phyloP scores from a whole-genome alignment of 2,329 filamentous ascomycete species.

The Fusarium azukiicola region DNA sequence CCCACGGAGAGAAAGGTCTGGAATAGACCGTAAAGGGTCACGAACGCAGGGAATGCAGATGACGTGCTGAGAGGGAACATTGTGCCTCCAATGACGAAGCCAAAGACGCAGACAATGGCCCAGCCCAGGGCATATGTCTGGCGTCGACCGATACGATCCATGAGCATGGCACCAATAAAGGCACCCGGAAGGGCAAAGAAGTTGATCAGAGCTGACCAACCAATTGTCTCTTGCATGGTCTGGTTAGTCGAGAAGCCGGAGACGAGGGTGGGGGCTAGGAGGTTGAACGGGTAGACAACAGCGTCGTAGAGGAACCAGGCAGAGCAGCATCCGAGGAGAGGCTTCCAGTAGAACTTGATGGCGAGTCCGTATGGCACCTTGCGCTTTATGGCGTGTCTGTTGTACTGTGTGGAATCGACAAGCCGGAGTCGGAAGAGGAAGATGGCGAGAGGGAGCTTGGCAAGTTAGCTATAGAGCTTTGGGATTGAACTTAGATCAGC shows the following conservation, averaged over 20 bases:
- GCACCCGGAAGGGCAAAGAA: constrained; percentile 70
- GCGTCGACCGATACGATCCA: constrained; percentile 70
- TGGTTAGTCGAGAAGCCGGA: constrained; percentile 41
- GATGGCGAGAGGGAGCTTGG: constrained; percentile 70
- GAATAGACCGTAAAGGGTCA: constrained; percentile 1
- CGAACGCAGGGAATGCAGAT: constrained; percentile 66
- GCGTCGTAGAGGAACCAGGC: constrained; percentile 78
- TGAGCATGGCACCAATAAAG: constrained; percentile 71
- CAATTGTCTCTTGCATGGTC: constrained; percentile 48
- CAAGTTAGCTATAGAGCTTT: not conserved
- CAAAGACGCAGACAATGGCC: constrained; percentile 71
- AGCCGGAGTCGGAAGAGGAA: constrained; percentile 78
- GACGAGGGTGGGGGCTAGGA: constrained; percentile 61
- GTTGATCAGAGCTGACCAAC: constrained; percentile 60
- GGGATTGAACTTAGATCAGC: not conserved
- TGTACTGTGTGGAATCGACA: constrained; percentile 73
- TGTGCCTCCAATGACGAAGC: constrained; percentile 72
- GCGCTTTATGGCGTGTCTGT: constrained; percentile 74
- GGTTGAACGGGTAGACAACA: constrained; percentile 69
- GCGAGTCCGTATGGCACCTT: constrained; percentile 73
- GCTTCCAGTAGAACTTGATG: constrained; percentile 75
- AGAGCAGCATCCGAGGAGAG: constrained; percentile 73
- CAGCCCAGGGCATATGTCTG: constrained; percentile 74
- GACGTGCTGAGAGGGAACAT: constrained; percentile 64
- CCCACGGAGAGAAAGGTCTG: constrained; percentile 9